Evolutionary conservation across 768 basidiomycete species (phyloP), one percentile per base, ranked within the genome.

Genomic region (Podaxis sp.): DNA sequence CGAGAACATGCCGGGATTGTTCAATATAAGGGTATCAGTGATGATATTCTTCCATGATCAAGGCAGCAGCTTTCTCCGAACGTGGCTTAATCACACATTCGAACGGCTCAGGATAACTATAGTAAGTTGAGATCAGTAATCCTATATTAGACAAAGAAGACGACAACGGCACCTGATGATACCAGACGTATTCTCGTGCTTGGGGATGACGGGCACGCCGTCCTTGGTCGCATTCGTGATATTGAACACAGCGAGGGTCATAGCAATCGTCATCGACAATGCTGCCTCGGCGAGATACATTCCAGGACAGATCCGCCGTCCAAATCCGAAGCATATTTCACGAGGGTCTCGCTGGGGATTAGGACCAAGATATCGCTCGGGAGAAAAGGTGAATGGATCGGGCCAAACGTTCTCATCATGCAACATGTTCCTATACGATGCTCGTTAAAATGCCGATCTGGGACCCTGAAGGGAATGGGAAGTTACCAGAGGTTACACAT

Each of bases 261-360:
- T 76, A 0, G 74, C 74, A 1, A 79, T 67, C 5, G 74, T 72
- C 6, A 79, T 70, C 73, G 77, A 85, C 1, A 83, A 61, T 0
- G 80, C 81, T 0, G 77, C 74, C 52, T 85, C 82, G 0, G 83
- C 84, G 55, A 85, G 73, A 63, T 81, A 71, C 73, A 80, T 67
- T 0, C 83, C 83, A 37, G 77, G 78, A 60, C 80, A 80, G 25
- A 77, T 70, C 1, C 79, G 76, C 18, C 82, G 76, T 16, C 79
- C 81, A 54, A 72, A 82, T 1, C 82, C 82, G 62, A 83, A 83
- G 60, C 73, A 76, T 0, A 75, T 57, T 0, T 67, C 71, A 5
- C 77, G 72, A 0, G 81, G 81, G 61, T 82, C 77, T 0, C 67
- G 66, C 63, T 79, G 75, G 0, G 73, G 70, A 7, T 72, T 71